Percentiles rank a stretch among this genome's conserved stretches.
Conservation (phyloP, 495 filamentous ascomycete species). For the Podospora appendiculata region DNA sequence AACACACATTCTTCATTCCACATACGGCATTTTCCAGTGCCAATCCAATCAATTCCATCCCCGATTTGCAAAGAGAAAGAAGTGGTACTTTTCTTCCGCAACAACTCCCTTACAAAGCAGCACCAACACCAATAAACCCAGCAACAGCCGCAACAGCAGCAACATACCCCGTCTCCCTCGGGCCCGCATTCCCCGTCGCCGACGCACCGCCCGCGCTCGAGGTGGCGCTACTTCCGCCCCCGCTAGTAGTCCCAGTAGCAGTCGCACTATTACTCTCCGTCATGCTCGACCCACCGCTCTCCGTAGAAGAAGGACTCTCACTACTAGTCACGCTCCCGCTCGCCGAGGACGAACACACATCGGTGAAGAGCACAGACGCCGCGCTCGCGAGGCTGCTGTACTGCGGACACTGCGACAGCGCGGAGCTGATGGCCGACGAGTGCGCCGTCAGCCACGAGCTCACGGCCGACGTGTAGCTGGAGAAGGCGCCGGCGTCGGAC, state of each 20-base stretch:
- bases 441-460: conserved; percentile 6
- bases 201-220: neutral
- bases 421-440: neutral
- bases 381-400: too few relatives aligned
- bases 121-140: conserved; percentile 18
- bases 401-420: conserved; percentile 9
- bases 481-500: conserved; percentile 1
- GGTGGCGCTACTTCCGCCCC: neutral
- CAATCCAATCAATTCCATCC: neutral
- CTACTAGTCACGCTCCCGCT: neutral
- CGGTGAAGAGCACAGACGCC: too few relatives aligned
- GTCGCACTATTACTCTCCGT: neutral
- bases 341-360: neutral
- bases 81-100: neutral
- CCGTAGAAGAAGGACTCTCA: neutral
- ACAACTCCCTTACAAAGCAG: conserved; percentile 11
- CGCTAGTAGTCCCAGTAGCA: neutral
- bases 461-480: conserved; percentile 3
- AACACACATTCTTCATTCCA: neutral
- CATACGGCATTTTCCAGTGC: neutral
- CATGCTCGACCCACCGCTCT: neutral
- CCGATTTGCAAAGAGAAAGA: neutral
- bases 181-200: neutral
- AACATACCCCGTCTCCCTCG: conserved; percentile 14
- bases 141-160: conserved; percentile 13